These are phyloP conservation scores for Neurospora sp. DNA, from an alignment of 2,329 filamentous ascomycete genomes.

Conservation along the genomic window DNA sequence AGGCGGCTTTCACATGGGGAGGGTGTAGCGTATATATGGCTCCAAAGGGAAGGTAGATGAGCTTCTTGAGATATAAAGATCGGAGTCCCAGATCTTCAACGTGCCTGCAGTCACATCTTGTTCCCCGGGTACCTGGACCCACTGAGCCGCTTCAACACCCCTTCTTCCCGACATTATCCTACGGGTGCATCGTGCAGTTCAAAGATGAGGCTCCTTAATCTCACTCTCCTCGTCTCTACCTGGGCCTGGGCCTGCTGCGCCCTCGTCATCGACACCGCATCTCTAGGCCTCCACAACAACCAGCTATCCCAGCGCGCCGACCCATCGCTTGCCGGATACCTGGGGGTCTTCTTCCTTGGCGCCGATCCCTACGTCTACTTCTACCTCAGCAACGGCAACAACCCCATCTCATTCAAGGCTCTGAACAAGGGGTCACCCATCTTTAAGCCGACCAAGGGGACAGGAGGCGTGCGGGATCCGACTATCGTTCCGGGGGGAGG, in stretches of 20 bases:
- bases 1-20: neutral
- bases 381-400: conserved; percentile 43
- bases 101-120: conserved; percentile 7
- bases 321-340: conserved; percentile 36
- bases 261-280: conserved; percentile 4
- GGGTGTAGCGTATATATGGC: neutral
- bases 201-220: conserved; percentile 1
- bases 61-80: conserved; percentile 6
- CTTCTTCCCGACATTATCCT: neutral
- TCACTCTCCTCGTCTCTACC: conserved; percentile 4
- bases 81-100: neutral
- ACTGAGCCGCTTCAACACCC: neutral
- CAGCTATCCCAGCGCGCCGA: conserved; percentile 24
- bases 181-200: neutral
- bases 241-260: conserved; percentile 6
- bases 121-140: conserved; percentile 7
- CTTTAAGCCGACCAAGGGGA: conserved; percentile 39
- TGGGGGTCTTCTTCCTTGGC: conserved; percentile 46
- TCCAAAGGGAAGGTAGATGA: neutral
- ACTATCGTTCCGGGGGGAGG: conserved; percentile 38
- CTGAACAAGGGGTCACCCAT: conserved; percentile 39
- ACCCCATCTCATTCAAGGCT: conserved; percentile 36
- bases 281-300: conserved; percentile 8
- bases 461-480: conserved; percentile 42
- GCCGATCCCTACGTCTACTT: conserved; percentile 44